phyloP scores from a whole-genome alignment of 2,329 filamentous ascomycete genomes.

The Parastagonospora avenae region DNA sequence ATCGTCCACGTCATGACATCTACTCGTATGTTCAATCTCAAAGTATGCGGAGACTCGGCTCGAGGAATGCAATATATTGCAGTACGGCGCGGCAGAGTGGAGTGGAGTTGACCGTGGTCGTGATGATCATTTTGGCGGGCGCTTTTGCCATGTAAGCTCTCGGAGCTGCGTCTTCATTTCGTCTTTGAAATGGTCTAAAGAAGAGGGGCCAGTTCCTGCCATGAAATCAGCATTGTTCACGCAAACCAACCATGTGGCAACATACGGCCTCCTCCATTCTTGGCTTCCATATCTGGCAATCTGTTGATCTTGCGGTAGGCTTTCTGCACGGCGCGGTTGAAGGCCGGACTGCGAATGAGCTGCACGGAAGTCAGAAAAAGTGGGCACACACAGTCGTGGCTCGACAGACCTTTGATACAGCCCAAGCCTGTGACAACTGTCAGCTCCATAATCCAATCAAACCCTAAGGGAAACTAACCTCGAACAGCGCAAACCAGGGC shows the following conservation, averaged over 20 bases:
- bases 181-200: constrained; percentile 58
- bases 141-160: constrained; percentile 46
- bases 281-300: constrained; percentile 49
- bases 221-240: constrained; percentile 6
- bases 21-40: no score
- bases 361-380: constrained; percentile 22
- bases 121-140: constrained; percentile 30
- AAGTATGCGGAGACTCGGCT: neutral
- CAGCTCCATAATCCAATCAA: constrained; percentile 13
- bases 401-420: constrained; percentile 41
- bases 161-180: constrained; percentile 57
- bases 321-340: constrained; percentile 59
- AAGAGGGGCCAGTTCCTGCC: constrained; percentile 43
- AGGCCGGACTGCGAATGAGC: constrained; percentile 60
- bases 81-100: neutral
- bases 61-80: neutral
- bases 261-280: constrained; percentile 54
- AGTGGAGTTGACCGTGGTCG: neutral
- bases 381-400: neutral
- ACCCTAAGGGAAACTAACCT: constrained; percentile 28
- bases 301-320: constrained; percentile 55
- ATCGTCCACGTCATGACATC: no score
- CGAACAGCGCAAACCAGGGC: constrained; percentile 39
- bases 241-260: constrained; percentile 20
- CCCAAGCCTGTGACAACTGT: constrained; percentile 43